phyloP scores from a whole-genome alignment of 2,329 filamentous ascomycete species.

The Beauveria asiatica region DNA sequence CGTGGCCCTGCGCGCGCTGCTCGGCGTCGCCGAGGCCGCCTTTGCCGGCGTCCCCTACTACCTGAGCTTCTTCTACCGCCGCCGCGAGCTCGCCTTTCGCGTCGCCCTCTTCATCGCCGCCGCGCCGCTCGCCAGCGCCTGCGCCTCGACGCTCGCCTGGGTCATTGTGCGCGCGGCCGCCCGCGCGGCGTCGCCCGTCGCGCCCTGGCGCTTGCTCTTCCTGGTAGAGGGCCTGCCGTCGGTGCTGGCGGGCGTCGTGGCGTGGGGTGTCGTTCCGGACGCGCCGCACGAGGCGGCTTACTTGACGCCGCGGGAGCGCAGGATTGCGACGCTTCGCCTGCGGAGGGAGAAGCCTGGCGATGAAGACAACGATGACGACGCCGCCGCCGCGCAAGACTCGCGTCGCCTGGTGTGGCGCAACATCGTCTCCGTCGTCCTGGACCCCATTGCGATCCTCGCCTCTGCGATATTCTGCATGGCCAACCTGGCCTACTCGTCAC shows the following conservation, averaged over 20 bases:
- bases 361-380: too few relatives aligned
- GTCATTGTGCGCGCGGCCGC: conserved; percentile 60
- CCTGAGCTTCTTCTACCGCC: conserved; percentile 55
- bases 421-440: conserved; percentile 48
- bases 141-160: conserved; percentile 73
- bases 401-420: conserved; percentile 45
- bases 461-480: conserved; percentile 79
- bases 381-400: conserved; percentile 14
- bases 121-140: conserved; percentile 67
- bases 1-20: conserved; percentile 44
- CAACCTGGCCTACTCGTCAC: conserved; percentile 80
- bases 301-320: conserved; percentile 54
- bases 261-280: conserved; percentile 71
- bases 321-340: conserved; percentile 63
- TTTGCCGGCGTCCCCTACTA: conserved; percentile 58
- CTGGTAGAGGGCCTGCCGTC: conserved; percentile 80
- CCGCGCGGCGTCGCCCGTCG: conserved; percentile 54
- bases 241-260: conserved; percentile 62
- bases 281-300: conserved; percentile 58
- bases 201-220: conserved; percentile 79
- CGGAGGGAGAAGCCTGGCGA: conserved; percentile 35
- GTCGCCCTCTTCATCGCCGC: conserved; percentile 85
- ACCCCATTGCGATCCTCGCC: conserved; percentile 66
- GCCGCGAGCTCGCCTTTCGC: conserved; percentile 70
- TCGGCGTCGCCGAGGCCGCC: conserved; percentile 57